Evolutionary conservation across 345 rosid species (phyloP), one percentile per base, ranked within the genome.

Genomic region (Noccaea bulbosa): DNA sequence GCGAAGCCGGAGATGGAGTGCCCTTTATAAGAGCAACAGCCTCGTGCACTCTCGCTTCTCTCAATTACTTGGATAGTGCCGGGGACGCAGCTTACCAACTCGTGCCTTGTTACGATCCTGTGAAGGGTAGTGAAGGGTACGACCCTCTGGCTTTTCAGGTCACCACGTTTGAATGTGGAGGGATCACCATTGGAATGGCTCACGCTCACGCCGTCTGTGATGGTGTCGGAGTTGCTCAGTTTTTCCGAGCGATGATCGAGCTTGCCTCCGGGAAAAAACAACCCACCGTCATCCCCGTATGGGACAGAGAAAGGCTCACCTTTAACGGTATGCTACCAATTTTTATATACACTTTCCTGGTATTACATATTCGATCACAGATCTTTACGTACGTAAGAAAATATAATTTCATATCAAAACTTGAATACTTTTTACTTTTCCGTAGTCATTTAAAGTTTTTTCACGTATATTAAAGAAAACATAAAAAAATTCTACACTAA

Each of bases 111-210:
- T 46, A 64, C 7, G 63, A 41, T 0, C 38, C 57, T 16, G 5
- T 62, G 54, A 53, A 43, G 10, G 45, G 48, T 14, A 12, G 38
- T 17, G 54, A 61, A 14, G 61, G 38, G 34, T 62, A 71, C 10
- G 69, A 61, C 5, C 62, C 69, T 27, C 6, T 62, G 11, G 75
- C 62, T 35, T 52, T 86, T 44, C 86, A 86, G 46, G 70, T 83
- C 37, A 86, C 90, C 0, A 79, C 62, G 44, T 82, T 82, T 41
- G 24, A 73, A 7, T 83, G 87, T 47, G 90, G 90, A 6, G 87
- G 90, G 34, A 77, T 86, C 40, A 71, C 81, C 0, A 49, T 86
- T 55, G 88, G 86, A 11, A 68, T 82, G 77, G 78, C 82, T 32
- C 67, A 80, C 24, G 71, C 79, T 16, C 90, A 86, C 55, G 41